phyloP scores from a whole-genome alignment of 768 basidiomycete genomes.

The Termitomyces sp. region DNA sequence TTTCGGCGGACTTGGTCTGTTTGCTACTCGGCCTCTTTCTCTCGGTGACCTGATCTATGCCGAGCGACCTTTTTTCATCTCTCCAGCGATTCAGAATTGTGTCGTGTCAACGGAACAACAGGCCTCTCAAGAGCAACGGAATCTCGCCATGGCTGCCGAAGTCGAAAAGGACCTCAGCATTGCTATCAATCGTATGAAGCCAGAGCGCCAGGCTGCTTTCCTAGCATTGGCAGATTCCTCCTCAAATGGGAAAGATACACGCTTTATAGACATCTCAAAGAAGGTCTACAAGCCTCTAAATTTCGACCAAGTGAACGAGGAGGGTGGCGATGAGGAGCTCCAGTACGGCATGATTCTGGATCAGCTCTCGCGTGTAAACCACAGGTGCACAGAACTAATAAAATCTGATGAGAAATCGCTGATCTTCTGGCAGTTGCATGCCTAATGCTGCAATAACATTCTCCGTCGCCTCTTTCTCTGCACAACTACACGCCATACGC shows the following conservation, averaged over 20 bases:
- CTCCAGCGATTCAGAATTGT: not conserved
- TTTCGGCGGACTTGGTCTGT: not conserved
- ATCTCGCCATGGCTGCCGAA: not conserved
- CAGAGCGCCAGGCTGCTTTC: not conserved
- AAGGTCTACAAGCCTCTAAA: not conserved
- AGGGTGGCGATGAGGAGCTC: not conserved
- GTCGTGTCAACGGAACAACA: not conserved
- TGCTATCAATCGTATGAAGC: not conserved
- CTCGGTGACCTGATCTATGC: not conserved
- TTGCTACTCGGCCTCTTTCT: not conserved
- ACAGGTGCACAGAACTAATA: not conserved
- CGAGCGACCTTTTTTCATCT: not conserved
- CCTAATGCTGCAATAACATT: not conserved
- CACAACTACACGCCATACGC: not conserved
- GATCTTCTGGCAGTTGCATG: not conserved
- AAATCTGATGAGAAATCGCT: not conserved
- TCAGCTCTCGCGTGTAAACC: not conserved
- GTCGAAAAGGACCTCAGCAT: not conserved
- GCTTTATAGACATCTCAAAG: not conserved
- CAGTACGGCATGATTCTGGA: not conserved
- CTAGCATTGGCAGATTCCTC: not conserved
- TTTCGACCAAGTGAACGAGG: not conserved
- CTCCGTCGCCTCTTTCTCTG: not conserved
- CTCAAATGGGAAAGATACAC: not conserved
- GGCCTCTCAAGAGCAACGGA: not conserved